These are phyloP conservation scores for Boletus subparvulus DNA, from an alignment of 768 basidiomycete species.

Conservation along the genomic window DNA sequence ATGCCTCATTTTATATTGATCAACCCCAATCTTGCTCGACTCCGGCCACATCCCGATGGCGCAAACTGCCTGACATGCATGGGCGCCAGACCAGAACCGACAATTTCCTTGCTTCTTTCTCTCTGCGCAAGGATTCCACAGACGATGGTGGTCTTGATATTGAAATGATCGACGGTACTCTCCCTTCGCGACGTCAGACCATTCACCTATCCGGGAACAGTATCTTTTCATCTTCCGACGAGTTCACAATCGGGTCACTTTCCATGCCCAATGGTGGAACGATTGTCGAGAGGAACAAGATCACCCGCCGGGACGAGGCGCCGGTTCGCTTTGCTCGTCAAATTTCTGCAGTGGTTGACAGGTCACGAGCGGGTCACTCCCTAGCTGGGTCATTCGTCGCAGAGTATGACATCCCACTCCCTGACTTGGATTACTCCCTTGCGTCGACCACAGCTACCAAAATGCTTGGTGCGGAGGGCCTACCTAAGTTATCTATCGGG, in stretches of 20 bases:
- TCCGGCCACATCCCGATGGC: conserved; percentile 13
- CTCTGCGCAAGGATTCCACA: not conserved
- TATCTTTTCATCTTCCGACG: conserved; percentile 31
- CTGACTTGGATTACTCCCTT: conserved; percentile 3
- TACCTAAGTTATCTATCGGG: conserved; percentile 5
- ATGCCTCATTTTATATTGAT: conserved; percentile 19
- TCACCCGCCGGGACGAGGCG: not conserved
- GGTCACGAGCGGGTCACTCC: not conserved
- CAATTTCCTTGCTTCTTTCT: not conserved
- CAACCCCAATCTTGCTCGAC: conserved; percentile 29
- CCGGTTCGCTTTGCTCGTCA: not conserved
- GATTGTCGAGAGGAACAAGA: not conserved
- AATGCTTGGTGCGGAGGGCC: not conserved
- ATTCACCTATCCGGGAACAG: conserved; percentile 28
- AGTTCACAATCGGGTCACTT: conserved; percentile 22
- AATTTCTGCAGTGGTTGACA: not conserved
- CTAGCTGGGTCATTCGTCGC: conserved; percentile 14
- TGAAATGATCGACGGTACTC: conserved; percentile 22
- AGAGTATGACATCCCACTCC: conserved; percentile 17
- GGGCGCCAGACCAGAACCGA: not conserved
- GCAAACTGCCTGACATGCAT: not conserved
- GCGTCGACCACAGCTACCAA: not conserved
- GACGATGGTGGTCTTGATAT: conserved; percentile 3
- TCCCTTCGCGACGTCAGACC: conserved; percentile 3
- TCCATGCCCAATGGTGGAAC: not conserved